Evolutionary conservation across 2,329 filamentous ascomycete species (phyloP), one percentile per base, ranked within the genome.

Genomic region (Fusarium burgessii): DNA sequence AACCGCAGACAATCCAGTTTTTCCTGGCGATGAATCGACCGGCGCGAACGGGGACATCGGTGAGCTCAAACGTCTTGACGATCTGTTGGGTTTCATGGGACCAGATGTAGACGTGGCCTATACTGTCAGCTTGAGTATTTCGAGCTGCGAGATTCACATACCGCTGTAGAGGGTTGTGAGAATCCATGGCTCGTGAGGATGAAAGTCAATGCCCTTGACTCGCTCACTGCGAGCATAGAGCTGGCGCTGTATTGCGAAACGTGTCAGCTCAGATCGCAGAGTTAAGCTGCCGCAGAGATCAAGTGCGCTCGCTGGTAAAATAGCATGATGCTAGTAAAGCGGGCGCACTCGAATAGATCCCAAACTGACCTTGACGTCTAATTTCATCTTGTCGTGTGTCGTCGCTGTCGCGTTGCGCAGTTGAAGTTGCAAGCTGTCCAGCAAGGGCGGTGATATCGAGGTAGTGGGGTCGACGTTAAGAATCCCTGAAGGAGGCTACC

Each of bases 1-100:
- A 99, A 79, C 96, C 96, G 84, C 94, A 96, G 59, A 97, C 93
- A 76, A 97, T 97, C 96, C 96, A 99, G 84, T 98, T 99, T 90
- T 99, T 99, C 77, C 96, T 90, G 75, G 96, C 93, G 79, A 99
- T 90, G 82, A 99, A 99, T 76, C 96, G 93, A 78, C 96, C 96
- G 70, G 96, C 96, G 82, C 96, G 93, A 64, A 99, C 95, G 72
- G 96, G 96, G 54, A 99, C 96, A 87, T 99, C 96, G 80, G 95
- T 98, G 74, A 98, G 91, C 85, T 99, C 96, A 82, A 99, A 99
- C 7, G 95, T 98, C 87, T 98, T 98, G 84, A 99, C 94, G 71
- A 98, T 95, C 71, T 95, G 92, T 82, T 97, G 94, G 55, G 94
- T 97, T 84, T 97, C 95, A 83, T 97, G 97, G 36, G 95, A 98